phyloP scores from a whole-genome alignment of 129 eudicot species.

The Chrysanthemum seticuspe region DNA sequence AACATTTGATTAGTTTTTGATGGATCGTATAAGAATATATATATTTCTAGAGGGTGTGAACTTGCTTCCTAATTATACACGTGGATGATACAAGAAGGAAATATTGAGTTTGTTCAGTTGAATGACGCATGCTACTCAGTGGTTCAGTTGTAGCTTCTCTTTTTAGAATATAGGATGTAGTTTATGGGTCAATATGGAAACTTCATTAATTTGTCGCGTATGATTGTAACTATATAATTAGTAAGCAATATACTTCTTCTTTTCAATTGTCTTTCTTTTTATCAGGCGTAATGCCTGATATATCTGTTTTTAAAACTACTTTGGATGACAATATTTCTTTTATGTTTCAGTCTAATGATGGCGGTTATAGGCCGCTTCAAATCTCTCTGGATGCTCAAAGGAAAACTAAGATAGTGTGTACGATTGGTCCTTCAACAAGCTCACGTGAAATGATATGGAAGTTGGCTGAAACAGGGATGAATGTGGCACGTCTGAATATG shows the following conservation, averaged over 20 bases:
- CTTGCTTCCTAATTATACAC: neutral
- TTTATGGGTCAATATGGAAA: neutral
- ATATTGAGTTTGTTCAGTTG: neutral
- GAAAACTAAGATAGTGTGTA: constrained; percentile 93
- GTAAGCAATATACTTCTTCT: neutral
- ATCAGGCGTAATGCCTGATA: neutral
- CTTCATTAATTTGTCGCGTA: neutral
- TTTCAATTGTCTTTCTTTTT: neutral
- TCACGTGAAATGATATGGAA: constrained; percentile 97
- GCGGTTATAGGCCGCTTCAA: constrained; percentile 32
- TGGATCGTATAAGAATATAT: no score
- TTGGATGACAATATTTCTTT: constrained; percentile 28
- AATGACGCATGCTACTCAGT: neutral
- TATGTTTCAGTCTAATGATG: constrained; percentile 51
- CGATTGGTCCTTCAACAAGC: constrained; percentile 94
- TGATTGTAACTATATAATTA: neutral
- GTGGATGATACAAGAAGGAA: neutral
- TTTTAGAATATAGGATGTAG: neutral
- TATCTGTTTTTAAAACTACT: neutral
- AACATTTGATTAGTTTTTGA: no score
- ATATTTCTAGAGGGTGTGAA: no score
- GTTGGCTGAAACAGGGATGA: constrained; percentile 95
- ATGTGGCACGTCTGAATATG: constrained; percentile 97
- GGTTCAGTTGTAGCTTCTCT: neutral
- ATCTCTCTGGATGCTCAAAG: constrained; percentile 38